Base-by-base conservation (phyloP, 345 rosid genomes). In the Hypericum perforatum region DNA sequence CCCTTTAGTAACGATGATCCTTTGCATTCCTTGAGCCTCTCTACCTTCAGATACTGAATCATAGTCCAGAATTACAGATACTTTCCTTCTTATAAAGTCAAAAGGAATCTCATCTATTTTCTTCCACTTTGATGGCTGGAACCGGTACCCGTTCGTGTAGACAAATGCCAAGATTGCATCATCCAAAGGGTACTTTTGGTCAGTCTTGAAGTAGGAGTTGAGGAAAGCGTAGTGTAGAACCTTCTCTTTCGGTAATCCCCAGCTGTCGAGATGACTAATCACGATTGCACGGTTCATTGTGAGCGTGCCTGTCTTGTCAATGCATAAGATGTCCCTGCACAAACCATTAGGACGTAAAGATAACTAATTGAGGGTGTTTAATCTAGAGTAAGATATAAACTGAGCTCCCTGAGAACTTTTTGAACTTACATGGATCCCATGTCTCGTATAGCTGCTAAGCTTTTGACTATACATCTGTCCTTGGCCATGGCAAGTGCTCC, bases 401-500 rank as follows among this genome's bases (percentile, higher is more conserved):
- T n/a, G n/a, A n/a, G n/a, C n/a, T n/a, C n/a, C n/a, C 4, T 22
- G 32, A 22, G 2, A 22, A 22, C 32, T 22, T 22, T 45, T 22
- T 16, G 22, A 58, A 62, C 82, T 72, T 70, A 80, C 91, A 83
- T 80, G 58, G 86, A 80, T 74, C 86, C 91, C 91, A 83, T 80
- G 42, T 76, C 72, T 45, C 86, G 72, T 32, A 83, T 76, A 45
- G 82, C 77, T 7, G 70, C 66, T 54, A 78, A 64, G 66, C 91
- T 83, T 65, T 80, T 83, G 68, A 83, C 82, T 6, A 83, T 66
- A 8, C 91, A 80, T 67, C 86, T 73, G 56, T 83, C 91, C 62
- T 63, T 70, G n/a, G 91, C 91, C 91, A 83, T 83, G 32, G 80
- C 80, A 37, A 83, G 74, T 41, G 91, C 86, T 52, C 91, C 91